These are phyloP conservation scores for Dothidotthia symphoricarpi DNA, from an alignment of 2,329 filamentous ascomycete genomes.

Conservation along the genomic window DNA sequence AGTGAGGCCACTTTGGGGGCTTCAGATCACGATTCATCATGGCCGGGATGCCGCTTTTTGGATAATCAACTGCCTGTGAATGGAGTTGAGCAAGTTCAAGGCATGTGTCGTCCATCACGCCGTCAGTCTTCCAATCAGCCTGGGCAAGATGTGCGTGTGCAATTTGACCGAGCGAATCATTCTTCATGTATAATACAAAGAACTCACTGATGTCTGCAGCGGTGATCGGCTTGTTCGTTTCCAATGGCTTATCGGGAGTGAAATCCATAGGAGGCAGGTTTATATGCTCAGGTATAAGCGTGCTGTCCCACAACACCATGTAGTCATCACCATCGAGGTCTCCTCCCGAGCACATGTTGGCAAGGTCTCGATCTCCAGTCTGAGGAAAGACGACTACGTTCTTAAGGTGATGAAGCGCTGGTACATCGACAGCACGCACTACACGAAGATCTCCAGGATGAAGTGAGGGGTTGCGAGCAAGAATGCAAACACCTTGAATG, in stretches of 20 bases:
- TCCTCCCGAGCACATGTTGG: constrained; percentile 93
- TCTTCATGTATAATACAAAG: constrained; percentile 91
- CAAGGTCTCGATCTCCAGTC: constrained; percentile 76
- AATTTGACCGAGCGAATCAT: constrained; percentile 76
- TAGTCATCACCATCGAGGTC: constrained; percentile 97
- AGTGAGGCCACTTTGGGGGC: constrained; percentile 75
- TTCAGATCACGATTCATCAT: constrained; percentile 61
- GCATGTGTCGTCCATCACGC: constrained; percentile 67
- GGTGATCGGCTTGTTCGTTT: constrained; percentile 62
- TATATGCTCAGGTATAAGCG: constrained; percentile 63
- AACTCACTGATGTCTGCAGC: constrained; percentile 75
- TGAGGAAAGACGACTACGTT: constrained; percentile 88
- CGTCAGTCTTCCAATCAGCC: constrained; percentile 62
- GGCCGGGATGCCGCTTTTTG: constrained; percentile 82
- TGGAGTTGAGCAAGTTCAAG: constrained; percentile 75
- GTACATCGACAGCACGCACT: constrained; percentile 76
- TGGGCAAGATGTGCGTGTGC: constrained; percentile 78
- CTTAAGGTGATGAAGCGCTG: constrained; percentile 70
- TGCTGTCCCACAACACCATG: constrained; percentile 84
- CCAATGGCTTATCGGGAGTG: constrained; percentile 55
- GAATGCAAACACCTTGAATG: constrained; percentile 73
- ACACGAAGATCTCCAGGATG: constrained; percentile 90
- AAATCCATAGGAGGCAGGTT: constrained; percentile 79
- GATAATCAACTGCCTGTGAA: constrained; percentile 89
- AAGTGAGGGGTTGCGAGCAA: constrained; percentile 89